Evolutionary conservation across 2,329 filamentous ascomycete genomes (phyloP).

Genomic region (Paraphaeosphaeria sporulosa): DNA sequence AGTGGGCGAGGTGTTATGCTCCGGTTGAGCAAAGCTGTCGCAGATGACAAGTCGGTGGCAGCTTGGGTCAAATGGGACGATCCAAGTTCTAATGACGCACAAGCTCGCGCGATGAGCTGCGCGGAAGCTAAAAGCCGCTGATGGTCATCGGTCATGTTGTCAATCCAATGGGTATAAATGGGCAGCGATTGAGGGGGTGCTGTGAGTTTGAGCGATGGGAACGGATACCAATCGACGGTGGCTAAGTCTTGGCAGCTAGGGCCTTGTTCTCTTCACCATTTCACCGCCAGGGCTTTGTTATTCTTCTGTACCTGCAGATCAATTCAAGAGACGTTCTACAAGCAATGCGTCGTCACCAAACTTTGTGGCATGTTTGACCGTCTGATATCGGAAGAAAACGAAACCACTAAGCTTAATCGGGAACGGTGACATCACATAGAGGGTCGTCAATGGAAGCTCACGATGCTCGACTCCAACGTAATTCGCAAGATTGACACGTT

Average conservation of each 20-base stretch:
- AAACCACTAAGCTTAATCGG: neutral
- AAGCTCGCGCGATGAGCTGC: slow-evolving; percentile 6
- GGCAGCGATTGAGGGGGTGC: neutral
- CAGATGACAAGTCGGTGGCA: slow-evolving; percentile 7
- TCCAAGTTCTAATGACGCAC: slow-evolving; percentile 7
- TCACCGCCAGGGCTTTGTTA: no score
- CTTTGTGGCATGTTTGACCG: neutral
- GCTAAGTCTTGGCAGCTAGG: neutral
- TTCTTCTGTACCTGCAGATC: neutral
- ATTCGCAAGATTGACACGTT: no score
- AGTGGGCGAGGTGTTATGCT: neutral
- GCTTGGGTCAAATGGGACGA: neutral
- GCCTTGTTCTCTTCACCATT: no score
- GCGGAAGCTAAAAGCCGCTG: neutral
- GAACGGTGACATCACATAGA: neutral
- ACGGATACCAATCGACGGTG: neutral
- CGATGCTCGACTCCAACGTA: no score
- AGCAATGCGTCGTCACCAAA: neutral
- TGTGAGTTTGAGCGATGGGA: no score
- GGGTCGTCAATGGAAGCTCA: no score
- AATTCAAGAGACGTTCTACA: neutral
- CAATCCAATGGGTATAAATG: neutral
- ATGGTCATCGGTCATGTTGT: neutral
- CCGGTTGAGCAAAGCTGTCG: slow-evolving; percentile 1
- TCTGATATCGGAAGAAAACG: neutral